Conservation (phyloP, 2,329 filamentous ascomycete species). For the Calonectria pteridis region DNA sequence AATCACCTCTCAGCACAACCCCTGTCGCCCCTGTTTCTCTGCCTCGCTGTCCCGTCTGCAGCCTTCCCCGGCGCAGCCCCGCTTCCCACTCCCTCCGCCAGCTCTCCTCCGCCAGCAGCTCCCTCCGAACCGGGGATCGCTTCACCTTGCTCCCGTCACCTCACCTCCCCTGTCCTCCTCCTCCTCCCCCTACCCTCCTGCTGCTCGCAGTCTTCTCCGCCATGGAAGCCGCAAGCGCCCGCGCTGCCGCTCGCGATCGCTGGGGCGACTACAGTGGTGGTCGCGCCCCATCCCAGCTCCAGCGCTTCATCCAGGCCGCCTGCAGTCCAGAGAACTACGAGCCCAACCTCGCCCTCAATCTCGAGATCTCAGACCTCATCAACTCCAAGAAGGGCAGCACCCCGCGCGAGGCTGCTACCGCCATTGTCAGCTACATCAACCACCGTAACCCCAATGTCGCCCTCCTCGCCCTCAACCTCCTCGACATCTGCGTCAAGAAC, state of each 20-base stretch:
- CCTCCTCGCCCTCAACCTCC: constrained; percentile 87
- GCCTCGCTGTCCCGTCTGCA: constrained; percentile 7
- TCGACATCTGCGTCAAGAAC: constrained; percentile 99
- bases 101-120: constrained; percentile 19
- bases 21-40: background rate
- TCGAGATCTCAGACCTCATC: constrained; percentile 96
- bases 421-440: constrained; percentile 95
- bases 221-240: constrained; percentile 96
- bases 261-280: constrained; percentile 84
- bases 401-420: constrained; percentile 92
- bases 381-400: constrained; percentile 97
- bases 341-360: constrained; percentile 94
- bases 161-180: background rate
- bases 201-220: constrained; percentile 37
- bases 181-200: background rate
- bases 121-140: constrained; percentile 17
- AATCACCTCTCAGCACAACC: background rate
- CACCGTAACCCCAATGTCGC: constrained; percentile 97
- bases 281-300: constrained; percentile 85
- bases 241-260: constrained; percentile 94
- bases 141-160: constrained; percentile 15
- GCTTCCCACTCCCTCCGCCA: constrained; percentile 14
- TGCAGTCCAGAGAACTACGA: constrained; percentile 98
- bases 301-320: constrained; percentile 95
- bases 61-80: background rate